Base-by-base conservation (phyloP, 2,329 filamentous ascomycete species). In the Colletotrichum lentis region DNA sequence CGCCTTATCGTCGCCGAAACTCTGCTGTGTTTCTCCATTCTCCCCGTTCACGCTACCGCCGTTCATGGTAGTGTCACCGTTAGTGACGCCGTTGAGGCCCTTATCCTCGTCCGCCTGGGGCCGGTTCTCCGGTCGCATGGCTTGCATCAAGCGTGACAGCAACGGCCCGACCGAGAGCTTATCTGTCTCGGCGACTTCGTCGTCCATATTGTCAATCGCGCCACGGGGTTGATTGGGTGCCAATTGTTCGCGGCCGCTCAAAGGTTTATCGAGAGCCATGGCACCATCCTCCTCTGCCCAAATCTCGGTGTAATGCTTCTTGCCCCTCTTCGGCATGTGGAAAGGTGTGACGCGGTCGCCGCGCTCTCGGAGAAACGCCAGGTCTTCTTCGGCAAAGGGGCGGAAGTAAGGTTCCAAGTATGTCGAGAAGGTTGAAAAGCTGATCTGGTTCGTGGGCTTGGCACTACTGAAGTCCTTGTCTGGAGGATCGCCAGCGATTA, bases 401-500 rank as follows among this genome's bases (percentile, higher is more conserved):
- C 95, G 88, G 72, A 97, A 96, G 80, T 92, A 98, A 0, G 94
- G 93, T 71, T 99, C 96, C 62, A 96, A 87, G 76, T 96, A 97
- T 6, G 91, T 90, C n/a, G 91, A 90, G 78, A 99, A 99, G 1
- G 95, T 97, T 64, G 89, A 91, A 72, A 96, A 96, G 77, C 92
- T 94, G 77, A 98, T 96, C 81, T 99, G 96, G 74, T 95, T 97
- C 22, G 90, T 90, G 5, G 95, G 94, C 77, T 98, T 99, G 41
- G 93, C 91, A 76, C 89, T 97, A 76, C 93, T 97, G 75, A 97
- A 98, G 80, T 99, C 96, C 77, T 93, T 94, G 78, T 98, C 94
- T 1, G 96, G 95, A 1, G 94, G 92, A 46, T 91, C 90, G 55
- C 96, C 96, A 12, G 95, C 91, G 71, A 97, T 96, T 72, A 96